Conservation (phyloP, 768 basidiomycete genomes). For the Boletus tomentosulus region DNA sequence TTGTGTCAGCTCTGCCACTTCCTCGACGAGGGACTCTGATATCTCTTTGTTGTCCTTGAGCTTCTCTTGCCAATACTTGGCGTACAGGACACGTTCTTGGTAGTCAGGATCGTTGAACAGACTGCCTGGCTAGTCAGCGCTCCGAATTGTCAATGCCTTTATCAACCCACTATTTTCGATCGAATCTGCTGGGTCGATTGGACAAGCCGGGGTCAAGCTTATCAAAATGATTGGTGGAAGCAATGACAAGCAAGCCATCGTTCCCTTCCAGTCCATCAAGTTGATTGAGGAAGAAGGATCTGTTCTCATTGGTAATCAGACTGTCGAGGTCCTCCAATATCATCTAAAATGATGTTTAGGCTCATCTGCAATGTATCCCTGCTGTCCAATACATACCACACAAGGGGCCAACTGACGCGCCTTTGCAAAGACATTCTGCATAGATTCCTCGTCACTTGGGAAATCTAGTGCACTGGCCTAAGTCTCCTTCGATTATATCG, state of each 20-base stretch:
- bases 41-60: slow-evolving; percentile 58
- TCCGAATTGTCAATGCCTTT: not conserved
- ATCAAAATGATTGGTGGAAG: slow-evolving; percentile 82
- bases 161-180: slow-evolving; percentile 72
- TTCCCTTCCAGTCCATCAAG: slow-evolving; percentile 78
- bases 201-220: slow-evolving; percentile 73
- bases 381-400: slow-evolving; percentile 46
- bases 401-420: slow-evolving; percentile 71
- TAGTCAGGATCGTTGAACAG: slow-evolving; percentile 67
- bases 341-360: slow-evolving; percentile 11
- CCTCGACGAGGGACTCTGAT: slow-evolving; percentile 51
- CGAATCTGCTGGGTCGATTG: slow-evolving; percentile 77
- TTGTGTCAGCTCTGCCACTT: slow-evolving; percentile 56
- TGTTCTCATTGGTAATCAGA: slow-evolving; percentile 70
- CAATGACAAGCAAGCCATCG: slow-evolving; percentile 74
- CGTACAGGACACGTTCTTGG: slow-evolving; percentile 64
- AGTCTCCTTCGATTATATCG: slow-evolving; percentile 1
- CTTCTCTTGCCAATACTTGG: slow-evolving; percentile 78
- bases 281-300: slow-evolving; percentile 87
- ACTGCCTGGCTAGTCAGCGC: slow-evolving; percentile 33
- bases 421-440: slow-evolving; percentile 64
- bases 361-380: slow-evolving; percentile 19
- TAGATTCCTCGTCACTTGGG: slow-evolving; percentile 61
- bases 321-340: slow-evolving; percentile 71
- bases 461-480: slow-evolving; percentile 36